A percentile compares a stretch with the other conserved stretches of the same genome.
Evolutionary conservation across 139 green algal genomes (phyloP).

Genomic region (Gonium pectorale): DNA sequence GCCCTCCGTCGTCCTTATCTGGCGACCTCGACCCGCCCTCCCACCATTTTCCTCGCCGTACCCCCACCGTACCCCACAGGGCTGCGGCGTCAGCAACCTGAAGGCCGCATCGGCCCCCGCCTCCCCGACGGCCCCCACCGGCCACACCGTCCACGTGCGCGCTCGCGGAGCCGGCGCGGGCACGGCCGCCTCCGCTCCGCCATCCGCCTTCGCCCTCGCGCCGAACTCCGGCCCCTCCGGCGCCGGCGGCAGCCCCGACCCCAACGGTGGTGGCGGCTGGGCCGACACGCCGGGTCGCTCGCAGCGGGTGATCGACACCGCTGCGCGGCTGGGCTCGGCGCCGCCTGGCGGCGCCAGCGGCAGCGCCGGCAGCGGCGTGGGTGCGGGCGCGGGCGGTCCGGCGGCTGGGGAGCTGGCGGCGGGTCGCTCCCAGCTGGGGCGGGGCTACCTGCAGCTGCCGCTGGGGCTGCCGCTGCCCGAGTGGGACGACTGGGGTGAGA

Average conservation of each 20-base stretch:
- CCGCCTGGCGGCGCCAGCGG: too few species aligned
- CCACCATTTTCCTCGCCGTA: too few species aligned
- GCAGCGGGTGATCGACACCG: too few species aligned
- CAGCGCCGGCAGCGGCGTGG: background rate
- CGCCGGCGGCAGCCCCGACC: too few species aligned
- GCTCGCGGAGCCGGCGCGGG: background rate
- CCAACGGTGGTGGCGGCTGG: too few species aligned
- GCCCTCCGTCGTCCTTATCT: too few species aligned
- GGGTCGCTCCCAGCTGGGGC: constrained; percentile 13
- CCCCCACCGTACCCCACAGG: background rate
- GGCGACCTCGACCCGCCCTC: too few species aligned
- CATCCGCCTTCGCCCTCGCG: background rate
- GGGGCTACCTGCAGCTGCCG: constrained; percentile 32
- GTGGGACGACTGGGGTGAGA: constrained; percentile 11
- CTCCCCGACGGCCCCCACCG: too few species aligned
- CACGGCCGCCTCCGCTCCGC: background rate
- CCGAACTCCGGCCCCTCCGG: too few species aligned
- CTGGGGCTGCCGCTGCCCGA: constrained; percentile 1
- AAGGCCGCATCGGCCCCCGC: background rate
- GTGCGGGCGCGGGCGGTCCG: background rate
- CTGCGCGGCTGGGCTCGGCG: too few species aligned
- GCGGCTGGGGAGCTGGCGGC: background rate
- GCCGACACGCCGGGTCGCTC: too few species aligned
- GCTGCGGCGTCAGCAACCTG: constrained; percentile 25
- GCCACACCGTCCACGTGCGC: too few species aligned